A percentile compares a stretch with the other conserved stretches of the same genome.
phyloP scores from a whole-genome alignment of 371 early-diverging fungal species.

The Pancytospora philotis region DNA sequence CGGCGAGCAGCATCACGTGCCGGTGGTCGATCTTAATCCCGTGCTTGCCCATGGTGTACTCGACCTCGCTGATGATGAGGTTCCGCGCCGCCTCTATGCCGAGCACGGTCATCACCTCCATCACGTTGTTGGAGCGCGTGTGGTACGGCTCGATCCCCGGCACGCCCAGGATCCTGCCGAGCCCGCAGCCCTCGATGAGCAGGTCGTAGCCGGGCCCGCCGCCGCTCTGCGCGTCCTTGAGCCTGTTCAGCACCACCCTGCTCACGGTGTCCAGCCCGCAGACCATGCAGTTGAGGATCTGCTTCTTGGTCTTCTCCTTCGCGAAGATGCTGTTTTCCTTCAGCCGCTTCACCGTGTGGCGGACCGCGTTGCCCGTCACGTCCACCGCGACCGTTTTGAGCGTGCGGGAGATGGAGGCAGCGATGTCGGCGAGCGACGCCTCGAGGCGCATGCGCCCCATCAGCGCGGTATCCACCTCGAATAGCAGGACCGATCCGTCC shows the following conservation, averaged over 20 bases:
- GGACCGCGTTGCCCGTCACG: slow-evolving; percentile 32
- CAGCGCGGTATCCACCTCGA: slow-evolving; percentile 70
- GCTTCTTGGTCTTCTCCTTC: slow-evolving; percentile 73
- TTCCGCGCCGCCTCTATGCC: slow-evolving; percentile 93
- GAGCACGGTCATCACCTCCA: slow-evolving; percentile 78
- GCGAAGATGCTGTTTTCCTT: slow-evolving; percentile 69
- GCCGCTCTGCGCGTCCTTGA: slow-evolving; percentile 69
- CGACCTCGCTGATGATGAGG: slow-evolving; percentile 77
- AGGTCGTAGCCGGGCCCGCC: slow-evolving; percentile 80
- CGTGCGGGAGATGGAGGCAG: too few species aligned
- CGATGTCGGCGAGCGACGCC: too few species aligned
- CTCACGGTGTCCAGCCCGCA: slow-evolving; percentile 77
- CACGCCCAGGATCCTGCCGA: slow-evolving; percentile 67
- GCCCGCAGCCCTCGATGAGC: slow-evolving; percentile 71
- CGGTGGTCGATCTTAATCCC: slow-evolving; percentile 92
- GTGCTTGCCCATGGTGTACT: slow-evolving; percentile 85
- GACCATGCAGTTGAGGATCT: too few species aligned
- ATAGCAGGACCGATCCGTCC: slow-evolving; percentile 78
- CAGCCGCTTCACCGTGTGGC: slow-evolving; percentile 71
- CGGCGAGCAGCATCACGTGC: slow-evolving; percentile 83
- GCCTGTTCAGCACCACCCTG: slow-evolving; percentile 76
- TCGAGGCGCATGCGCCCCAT: slow-evolving; percentile 78
- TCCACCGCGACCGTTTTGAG: slow-evolving; percentile 65
- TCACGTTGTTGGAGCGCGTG: slow-evolving; percentile 69
- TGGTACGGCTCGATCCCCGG: slow-evolving; percentile 61